Evolutionary conservation across 1,284 basidiomycete species (phyloP), one percentile per base, ranked within the genome.

Genomic region (Sphagnurus paluster): DNA sequence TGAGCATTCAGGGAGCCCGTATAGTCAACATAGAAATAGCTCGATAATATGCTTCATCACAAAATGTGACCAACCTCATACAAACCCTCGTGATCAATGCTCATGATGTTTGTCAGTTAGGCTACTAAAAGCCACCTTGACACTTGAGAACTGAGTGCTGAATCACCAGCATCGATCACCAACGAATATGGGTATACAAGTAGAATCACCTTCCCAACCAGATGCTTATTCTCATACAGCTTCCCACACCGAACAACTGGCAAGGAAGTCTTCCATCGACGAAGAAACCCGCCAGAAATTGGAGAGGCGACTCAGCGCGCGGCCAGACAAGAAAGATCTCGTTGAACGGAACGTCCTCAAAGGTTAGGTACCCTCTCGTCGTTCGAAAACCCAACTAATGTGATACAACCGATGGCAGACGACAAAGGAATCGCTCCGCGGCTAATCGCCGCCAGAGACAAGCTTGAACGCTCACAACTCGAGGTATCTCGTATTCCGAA

Each of bases 321-420:
- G 87, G 28, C 60, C 59, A 21, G 75, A 80, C 11, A 80, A 82
- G 59, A 64, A 76, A 35, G 82, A 88, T 46, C 74, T 91, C 33
- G 74, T 88, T 50, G 81, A 84, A 38, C 77, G 82, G 55, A 87
- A 87, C 59, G 89, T 90, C 51, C 74, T 90, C 50, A 90, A 90
- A 69, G 82, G n/a, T n/a, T n/a, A n/a, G n/a, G 87, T 81, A 44
- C 23, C n/a, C 39, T 24, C 13, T 33, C 30, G n/a, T 30, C 28
- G 28, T 10, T 7, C 3, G 11, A 30, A 14, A 3, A 14, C 28
- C n/a, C n/a, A n/a, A n/a, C n/a, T n/a, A n/a, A n/a, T n/a, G n/a
- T n/a, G 9, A 14, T 14, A 28, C n/a, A n/a, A 14, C 13, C 46
- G 34, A 37, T 40, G 30, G 38, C 51, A 82, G 86, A 86, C 50